These are phyloP conservation scores for Neurospora sp. DNA, from an alignment of 495 filamentous ascomycete species.

Conservation along the genomic window DNA sequence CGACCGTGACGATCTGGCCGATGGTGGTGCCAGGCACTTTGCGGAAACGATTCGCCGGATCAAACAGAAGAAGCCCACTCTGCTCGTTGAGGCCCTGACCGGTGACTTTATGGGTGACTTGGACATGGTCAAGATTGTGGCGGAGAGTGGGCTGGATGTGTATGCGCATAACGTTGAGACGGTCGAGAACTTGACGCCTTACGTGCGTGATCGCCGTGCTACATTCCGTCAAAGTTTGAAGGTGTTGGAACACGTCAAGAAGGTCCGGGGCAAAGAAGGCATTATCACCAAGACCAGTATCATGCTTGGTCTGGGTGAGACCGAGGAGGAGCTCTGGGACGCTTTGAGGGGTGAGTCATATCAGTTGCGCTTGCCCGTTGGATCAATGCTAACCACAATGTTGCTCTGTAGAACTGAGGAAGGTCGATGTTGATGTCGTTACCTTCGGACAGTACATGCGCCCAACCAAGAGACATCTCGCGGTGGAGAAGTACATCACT, in stretches of 20 bases:
- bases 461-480: slow-evolving; percentile 93
- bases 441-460: slow-evolving; percentile 99
- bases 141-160: slow-evolving; percentile 81
- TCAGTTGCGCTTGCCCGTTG: background rate
- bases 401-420: slow-evolving; percentile 51
- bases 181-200: slow-evolving; percentile 78
- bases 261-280: slow-evolving; percentile 45
- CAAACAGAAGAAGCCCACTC: slow-evolving; percentile 74
- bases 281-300: slow-evolving; percentile 96
- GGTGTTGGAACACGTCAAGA: slow-evolving; percentile 77
- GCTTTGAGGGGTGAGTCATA: slow-evolving; percentile 50
- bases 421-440: slow-evolving; percentile 77
- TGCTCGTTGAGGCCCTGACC: slow-evolving; percentile 92
- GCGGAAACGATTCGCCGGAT: slow-evolving; percentile 92
- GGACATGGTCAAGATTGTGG: slow-evolving; percentile 74
- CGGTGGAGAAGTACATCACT: slow-evolving; percentile 87
- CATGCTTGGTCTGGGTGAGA: slow-evolving; percentile 93
- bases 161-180: slow-evolving; percentile 98
- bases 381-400: background rate
- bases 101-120: slow-evolving; percentile 78
- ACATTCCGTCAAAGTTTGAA: slow-evolving; percentile 76
- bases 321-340: slow-evolving; percentile 76
- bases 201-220: slow-evolving; percentile 81
- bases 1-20: slow-evolving; percentile 82
- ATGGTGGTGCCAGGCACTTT: slow-evolving; percentile 84